Base-by-base conservation (phyloP, 1,284 basidiomycete genomes). In the Paramarasmius palmivorus region DNA sequence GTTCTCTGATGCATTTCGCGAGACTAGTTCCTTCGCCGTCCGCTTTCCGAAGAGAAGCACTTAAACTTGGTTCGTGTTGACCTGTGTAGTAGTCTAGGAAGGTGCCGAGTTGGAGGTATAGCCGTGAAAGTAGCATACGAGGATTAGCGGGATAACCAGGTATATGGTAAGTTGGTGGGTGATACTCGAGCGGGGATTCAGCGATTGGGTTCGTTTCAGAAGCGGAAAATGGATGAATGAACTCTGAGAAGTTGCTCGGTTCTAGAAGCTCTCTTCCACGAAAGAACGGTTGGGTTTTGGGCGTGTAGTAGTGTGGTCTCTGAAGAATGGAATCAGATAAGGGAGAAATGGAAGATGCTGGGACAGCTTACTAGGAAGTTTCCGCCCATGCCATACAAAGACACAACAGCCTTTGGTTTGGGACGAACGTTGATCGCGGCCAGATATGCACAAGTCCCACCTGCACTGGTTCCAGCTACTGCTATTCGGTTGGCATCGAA, bases 351-450 rank as follows among this genome's bases (percentile, higher is more conserved):
- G 46, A 17, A 34, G 6, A 17, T 17, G 19, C 39, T 35, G 38
- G 19, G 6, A 68, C 79, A 56, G 55, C n/a, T n/a, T n/a, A 86
- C 85, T 54, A 86, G 61, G 53, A 82, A 74, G 53, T 85, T 67
- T 0, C 84, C 85, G 17, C 84, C 84, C 76, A 83, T 78, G 0
- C 79, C 82, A 63, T 87, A 88, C 60, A 88, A 57, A 1, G 78
- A 80, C 1, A 87, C 57, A 1, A 86, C 54, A 0, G 76, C 83
- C 54, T 70, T 78, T 0, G 83, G 84, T 55, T 73, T 79, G 0
- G 82, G 83, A 0, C 61, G 59, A 0, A 68, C 73, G 60, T 86
- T 77, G 36, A 76, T 69, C 4, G 77, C 84, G 23, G 83, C 79
- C 15, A 87, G 71, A 61, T 85, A 86, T 1, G 82, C 79, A 57